Evolutionary conservation across 805 yeast species (phyloP), one percentile per base, ranked within the genome.

Genomic region (Starmera quercuum): DNA sequence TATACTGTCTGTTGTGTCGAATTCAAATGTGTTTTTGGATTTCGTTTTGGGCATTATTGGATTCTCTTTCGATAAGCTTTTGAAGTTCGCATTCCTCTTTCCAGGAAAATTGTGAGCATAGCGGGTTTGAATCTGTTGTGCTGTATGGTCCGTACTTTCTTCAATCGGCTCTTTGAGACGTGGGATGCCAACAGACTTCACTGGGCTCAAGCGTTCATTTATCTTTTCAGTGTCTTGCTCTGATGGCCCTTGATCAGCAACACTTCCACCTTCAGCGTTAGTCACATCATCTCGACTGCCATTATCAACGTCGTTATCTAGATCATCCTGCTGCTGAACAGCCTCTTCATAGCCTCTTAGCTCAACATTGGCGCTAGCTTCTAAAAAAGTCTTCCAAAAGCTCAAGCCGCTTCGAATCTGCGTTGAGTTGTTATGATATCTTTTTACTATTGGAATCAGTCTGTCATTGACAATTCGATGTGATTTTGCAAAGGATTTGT

Each of bases 351-450:
- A 68, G 20, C 75, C 70, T 22, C 69, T 55, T 23, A 81, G 55
- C 40, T 76, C 73, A 17, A 80, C 82, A 47, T 75, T 72, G 2
- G 86, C 87, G 20, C 84, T 71, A 30, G 76, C 71, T 49, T 86
- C 95, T 46, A 85, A 73, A 56, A 86, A 80, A 21, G 71, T 70
- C 49, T 83, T 83, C 80, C 94, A 78, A 56, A 84, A 83, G 36
- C 71, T 70, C 6, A 75, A 77, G 35, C 78, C 78, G 20, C 66
- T 59, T 80, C 86, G 77, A 4, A 83, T 74, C 21, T 71, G 64
- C 27, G 65, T 70, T 11, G 85, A 74, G 26, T 72, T 71, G 11
- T 51, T 47, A 14, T 80, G 73, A 48, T 83, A 84, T 29, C 66
- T 63, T 41, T 73, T 69, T 16, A 86, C 68, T 10, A 73, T 64